These are phyloP conservation scores for Solidago caesia DNA, from an alignment of 129 eudicot species.

Conservation along the genomic window DNA sequence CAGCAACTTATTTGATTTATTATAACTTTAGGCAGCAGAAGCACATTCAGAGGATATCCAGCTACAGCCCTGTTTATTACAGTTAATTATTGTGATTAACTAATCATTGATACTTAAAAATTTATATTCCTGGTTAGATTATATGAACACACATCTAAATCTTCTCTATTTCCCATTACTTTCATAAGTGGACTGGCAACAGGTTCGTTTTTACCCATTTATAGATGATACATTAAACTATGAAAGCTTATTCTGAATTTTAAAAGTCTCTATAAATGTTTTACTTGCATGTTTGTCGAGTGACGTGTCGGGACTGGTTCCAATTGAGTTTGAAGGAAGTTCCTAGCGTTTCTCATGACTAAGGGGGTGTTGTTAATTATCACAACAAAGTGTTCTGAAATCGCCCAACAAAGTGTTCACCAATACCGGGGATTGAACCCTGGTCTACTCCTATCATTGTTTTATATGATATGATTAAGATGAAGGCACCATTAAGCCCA, in stretches of 20 bases:
- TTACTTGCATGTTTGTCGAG: conserved; percentile 41
- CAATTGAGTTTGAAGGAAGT: conserved; percentile 98
- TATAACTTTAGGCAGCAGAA: too few relatives aligned
- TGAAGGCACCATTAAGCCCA: too few relatives aligned
- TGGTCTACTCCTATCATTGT: too few relatives aligned
- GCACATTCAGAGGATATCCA: too few relatives aligned
- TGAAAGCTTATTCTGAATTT: not conserved
- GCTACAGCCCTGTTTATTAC: not conserved
- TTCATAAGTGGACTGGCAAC: conserved; percentile 99
- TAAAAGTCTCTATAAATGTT: conserved; percentile 6
- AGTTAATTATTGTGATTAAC: not conserved
- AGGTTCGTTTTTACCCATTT: conserved; percentile 47
- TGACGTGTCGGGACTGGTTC: conserved; percentile 99
- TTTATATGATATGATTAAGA: too few relatives aligned
- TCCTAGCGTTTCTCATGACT: conserved; percentile 96
- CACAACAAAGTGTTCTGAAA: not conserved
- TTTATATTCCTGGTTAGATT: not conserved
- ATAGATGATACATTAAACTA: not conserved
- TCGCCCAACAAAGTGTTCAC: too few relatives aligned
- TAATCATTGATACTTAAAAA: not conserved
- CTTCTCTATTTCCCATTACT: conserved; percentile 55
- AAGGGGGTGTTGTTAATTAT: not conserved
- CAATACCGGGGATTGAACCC: too few relatives aligned
- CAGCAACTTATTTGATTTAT: not conserved
- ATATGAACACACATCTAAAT: not conserved